Conservation (phyloP, 2,329 filamentous ascomycete genomes). For the Zasmidium angulare region DNA sequence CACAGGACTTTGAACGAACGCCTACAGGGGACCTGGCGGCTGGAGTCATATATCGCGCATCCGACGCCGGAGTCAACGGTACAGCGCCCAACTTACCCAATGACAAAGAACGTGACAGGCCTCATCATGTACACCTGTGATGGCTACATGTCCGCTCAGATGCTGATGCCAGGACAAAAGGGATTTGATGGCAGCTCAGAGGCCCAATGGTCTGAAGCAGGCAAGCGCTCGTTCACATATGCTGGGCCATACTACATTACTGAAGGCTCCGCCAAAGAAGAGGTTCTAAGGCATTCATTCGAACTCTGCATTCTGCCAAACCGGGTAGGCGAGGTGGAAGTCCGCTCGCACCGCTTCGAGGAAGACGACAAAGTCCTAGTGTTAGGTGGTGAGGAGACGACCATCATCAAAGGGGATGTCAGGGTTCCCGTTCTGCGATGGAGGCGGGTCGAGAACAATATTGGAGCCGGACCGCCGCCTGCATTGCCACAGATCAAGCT, state of each 20-base stretch:
- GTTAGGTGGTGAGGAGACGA: slow-evolving; percentile 35
- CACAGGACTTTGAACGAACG: not conserved
- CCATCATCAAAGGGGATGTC: slow-evolving; percentile 33
- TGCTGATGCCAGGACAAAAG: slow-evolving; percentile 32
- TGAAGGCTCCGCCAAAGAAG: slow-evolving; percentile 32
- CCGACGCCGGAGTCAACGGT: slow-evolving; percentile 8
- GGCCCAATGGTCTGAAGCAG: slow-evolving; percentile 37
- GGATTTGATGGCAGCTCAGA: slow-evolving; percentile 15
- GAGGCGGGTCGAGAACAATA: slow-evolving; percentile 10
- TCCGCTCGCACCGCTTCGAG: slow-evolving; percentile 34
- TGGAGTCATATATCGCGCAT: slow-evolving; percentile 13
- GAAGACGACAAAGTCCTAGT: slow-evolving; percentile 37
- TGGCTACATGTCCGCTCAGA: slow-evolving; percentile 36
- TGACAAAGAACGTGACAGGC: slow-evolving; percentile 33
- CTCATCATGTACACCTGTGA: slow-evolving; percentile 36
- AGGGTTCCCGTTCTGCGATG: slow-evolving; percentile 7
- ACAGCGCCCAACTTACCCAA: slow-evolving; percentile 26
- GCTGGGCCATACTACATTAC: slow-evolving; percentile 37
- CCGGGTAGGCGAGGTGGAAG: slow-evolving; percentile 35
- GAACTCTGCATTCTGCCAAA: slow-evolving; percentile 37
- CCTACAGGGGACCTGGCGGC: slow-evolving; percentile 8
- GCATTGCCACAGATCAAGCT: slow-evolving; percentile 1
- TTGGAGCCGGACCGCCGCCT: not conserved
- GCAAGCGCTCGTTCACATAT: slow-evolving; percentile 36
- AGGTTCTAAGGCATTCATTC: slow-evolving; percentile 35